Evolutionary conservation across 768 basidiomycete species (phyloP).

Genomic region (Calocybe indica): DNA sequence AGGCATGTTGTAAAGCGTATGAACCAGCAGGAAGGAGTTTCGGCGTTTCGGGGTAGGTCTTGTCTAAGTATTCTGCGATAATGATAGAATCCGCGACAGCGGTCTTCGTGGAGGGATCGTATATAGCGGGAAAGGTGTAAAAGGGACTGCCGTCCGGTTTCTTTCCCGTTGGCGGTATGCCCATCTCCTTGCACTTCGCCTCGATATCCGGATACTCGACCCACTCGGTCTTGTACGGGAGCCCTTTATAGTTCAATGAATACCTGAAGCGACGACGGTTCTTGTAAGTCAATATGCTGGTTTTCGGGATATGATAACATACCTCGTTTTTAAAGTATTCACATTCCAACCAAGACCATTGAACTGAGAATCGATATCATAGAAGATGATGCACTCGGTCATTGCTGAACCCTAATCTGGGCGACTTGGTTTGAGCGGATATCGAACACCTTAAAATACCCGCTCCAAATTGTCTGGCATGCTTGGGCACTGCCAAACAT

Average conservation of each 20-base stretch:
- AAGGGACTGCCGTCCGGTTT: constrained; percentile 11
- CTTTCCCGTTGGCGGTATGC: constrained; percentile 19
- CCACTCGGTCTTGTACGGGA: constrained; percentile 32
- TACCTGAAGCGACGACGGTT: constrained; percentile 3
- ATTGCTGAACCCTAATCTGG: no score
- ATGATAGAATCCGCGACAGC: constrained; percentile 27
- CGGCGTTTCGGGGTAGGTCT: constrained; percentile 28
- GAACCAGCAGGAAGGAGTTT: constrained; percentile 18
- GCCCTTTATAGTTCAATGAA: constrained; percentile 14
- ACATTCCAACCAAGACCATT: constrained; percentile 29
- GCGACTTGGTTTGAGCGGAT: no score
- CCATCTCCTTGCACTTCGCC: constrained; percentile 22
- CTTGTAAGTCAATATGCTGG: neutral
- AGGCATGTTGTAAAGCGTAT: constrained; percentile 9
- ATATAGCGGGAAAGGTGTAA: constrained; percentile 35
- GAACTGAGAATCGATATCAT: constrained; percentile 33
- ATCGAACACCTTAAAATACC: no score
- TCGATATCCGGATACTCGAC: constrained; percentile 37
- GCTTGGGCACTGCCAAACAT: no score
- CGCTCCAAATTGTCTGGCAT: no score
- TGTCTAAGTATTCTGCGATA: constrained; percentile 37
- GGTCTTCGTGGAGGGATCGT: constrained; percentile 16
- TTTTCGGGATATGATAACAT: neutral
- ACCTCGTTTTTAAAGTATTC: constrained; percentile 42
- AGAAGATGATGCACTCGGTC: constrained; percentile 24